Evolutionary conservation across 352 stramenopile genomes (phyloP).

Genomic region (Pythium inflatum): DNA sequence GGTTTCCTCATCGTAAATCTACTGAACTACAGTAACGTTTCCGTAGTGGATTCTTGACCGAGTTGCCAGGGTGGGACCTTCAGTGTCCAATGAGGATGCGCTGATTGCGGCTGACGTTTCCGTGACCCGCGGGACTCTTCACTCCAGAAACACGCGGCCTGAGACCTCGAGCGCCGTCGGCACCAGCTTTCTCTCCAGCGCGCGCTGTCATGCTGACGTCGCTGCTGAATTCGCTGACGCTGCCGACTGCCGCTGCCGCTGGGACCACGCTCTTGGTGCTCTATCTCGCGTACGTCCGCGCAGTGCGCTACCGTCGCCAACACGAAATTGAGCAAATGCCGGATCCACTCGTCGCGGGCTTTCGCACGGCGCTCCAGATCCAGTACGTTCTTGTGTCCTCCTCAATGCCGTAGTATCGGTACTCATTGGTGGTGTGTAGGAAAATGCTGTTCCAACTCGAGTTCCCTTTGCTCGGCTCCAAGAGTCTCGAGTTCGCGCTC

Average conservation of each 20-base stretch:
- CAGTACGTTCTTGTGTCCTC: not conserved
- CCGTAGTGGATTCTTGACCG: too few species aligned
- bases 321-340: constrained; percentile 19
- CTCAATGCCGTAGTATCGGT: too few species aligned
- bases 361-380: constrained; percentile 18
- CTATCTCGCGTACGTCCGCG: constrained; percentile 24
- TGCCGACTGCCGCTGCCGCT: not conserved
- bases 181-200: not conserved
- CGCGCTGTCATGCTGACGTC: not conserved
- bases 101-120: too few species aligned
- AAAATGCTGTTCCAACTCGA: constrained; percentile 9
- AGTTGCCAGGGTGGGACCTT: too few species aligned
- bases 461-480: constrained; percentile 9
- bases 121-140: too few species aligned
- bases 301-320: constrained; percentile 13
- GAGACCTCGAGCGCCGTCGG: not conserved
- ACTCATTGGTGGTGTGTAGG: not conserved
- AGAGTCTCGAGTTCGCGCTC: constrained; percentile 26
- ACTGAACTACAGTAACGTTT: too few species aligned
- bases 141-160: too few species aligned
- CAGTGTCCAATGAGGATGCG: too few species aligned
- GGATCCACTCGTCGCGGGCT: constrained; percentile 20
- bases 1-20: too few species aligned
- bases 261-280: constrained; percentile 17
- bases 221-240: not conserved